Percentiles rank a stretch among this genome's conserved stretches.
phyloP scores from a whole-genome alignment of 805 yeast species.

The Kodamaea restingae region DNA sequence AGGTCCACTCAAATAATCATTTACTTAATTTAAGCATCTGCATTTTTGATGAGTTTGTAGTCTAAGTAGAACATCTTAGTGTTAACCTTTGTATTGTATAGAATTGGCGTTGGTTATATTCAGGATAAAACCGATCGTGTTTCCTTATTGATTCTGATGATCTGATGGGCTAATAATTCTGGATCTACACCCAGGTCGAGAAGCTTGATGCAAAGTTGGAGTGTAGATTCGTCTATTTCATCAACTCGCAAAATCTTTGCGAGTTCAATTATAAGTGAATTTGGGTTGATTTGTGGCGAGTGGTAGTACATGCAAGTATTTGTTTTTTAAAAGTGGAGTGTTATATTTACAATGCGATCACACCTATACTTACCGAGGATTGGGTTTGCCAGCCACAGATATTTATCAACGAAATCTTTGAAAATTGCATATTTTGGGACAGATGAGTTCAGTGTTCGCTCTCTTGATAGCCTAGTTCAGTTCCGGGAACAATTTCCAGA shows the following conservation, averaged over 20 bases:
- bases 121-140: conserved; percentile 12
- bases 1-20: conserved; percentile 5
- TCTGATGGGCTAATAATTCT: conserved; percentile 22
- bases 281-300: conserved; percentile 8
- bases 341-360: background rate
- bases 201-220: conserved; percentile 30
- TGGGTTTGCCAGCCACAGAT: background rate
- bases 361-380: background rate
- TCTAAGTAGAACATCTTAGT: too few species aligned
- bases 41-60: too few species aligned
- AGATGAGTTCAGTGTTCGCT: conserved; percentile 61
- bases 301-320: conserved; percentile 7
- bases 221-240: conserved; percentile 24
- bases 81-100: too few species aligned
- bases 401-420: conserved; percentile 6
- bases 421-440: conserved; percentile 72
- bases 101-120: too few species aligned
- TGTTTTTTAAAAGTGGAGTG: too few species aligned
- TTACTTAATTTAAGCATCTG: background rate
- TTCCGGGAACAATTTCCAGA: conserved; percentile 13
- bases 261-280: conserved; percentile 17
- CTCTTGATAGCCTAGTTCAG: conserved; percentile 40
- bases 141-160: conserved; percentile 25
- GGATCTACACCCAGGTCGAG: conserved; percentile 36
- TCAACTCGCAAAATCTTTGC: conserved; percentile 21